Evolutionary conservation across 192 early-diverging fungal genomes (phyloP).

Genomic region (Allomyces macrogynus): DNA sequence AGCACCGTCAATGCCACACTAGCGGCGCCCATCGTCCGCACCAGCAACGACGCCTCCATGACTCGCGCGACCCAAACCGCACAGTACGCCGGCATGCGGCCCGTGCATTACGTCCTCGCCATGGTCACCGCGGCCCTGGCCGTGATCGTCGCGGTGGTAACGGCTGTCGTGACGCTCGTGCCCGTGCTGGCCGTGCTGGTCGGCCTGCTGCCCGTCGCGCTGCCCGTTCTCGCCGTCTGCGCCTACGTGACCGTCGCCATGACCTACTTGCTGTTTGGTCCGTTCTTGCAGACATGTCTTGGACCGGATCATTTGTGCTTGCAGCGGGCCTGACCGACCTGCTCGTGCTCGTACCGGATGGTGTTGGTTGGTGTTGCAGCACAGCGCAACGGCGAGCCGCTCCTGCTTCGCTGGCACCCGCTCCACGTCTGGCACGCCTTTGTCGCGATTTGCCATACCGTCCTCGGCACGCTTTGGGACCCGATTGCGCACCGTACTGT

Average conservation of each 20-base stretch:
- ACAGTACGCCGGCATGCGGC: too few species aligned
- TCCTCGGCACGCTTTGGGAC: not conserved
- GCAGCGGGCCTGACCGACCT: not conserved
- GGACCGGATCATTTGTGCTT: not conserved
- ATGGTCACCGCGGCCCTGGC: not conserved
- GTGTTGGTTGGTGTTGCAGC: not conserved
- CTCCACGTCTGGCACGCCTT: not conserved
- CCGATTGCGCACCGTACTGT: not conserved
- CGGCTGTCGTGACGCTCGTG: not conserved
- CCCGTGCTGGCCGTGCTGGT: not conserved
- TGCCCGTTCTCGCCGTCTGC: not conserved
- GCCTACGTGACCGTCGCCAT: not conserved
- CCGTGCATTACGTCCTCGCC: not conserved
- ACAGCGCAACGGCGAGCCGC: not conserved
- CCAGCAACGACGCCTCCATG: too few species aligned
- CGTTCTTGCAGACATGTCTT: not conserved
- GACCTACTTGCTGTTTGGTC: not conserved
- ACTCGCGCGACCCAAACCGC: too few species aligned
- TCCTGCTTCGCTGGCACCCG: not conserved
- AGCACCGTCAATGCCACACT: too few species aligned
- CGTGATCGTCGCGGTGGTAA: not conserved
- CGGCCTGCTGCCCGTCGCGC: not conserved
- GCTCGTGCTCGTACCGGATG: not conserved
- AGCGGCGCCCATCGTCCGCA: too few species aligned
- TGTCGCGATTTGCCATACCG: not conserved